Base-by-base conservation (phyloP, 441 rosid genomes). In the Bocquillonia castaneifolia region DNA sequence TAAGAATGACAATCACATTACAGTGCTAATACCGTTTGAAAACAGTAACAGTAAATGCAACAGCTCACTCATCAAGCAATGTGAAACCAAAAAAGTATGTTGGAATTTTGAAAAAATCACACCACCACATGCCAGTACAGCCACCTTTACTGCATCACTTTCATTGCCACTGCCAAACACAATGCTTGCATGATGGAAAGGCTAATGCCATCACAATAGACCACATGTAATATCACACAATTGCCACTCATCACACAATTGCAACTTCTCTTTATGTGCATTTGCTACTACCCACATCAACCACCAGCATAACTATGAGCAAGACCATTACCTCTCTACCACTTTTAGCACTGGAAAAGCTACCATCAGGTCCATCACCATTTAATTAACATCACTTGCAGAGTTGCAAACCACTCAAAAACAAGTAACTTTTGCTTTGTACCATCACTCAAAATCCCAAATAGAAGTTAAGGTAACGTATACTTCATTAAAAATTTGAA, bases 401-500 rank as follows among this genome's bases (percentile, higher is more conserved):
- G 32, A 25, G 4, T 22, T 40, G 15, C 44, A 25, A 40, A 42
- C 36, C 53, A 8, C 36, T 17, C 53, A 13, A 18, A 4, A 9
- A 36, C 28, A 10, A 20, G 28, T 6, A 32, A 31, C n/a, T 53
- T 47, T 12, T 40, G 28, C 31, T 20, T 25, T 20, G 34, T 22
- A 13, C 1, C 14, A 10, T 42, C 47, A 42, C 47, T 42, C 59
- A n/a, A 10, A 58, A n/a, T n/a, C 40, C 52, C 20, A 15, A 26
- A 62, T 15, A 57, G 36, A 13, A 31, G 39, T 22, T 69, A 51
- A 10, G 63, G 25, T 25, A 15, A 18, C 17, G 20, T 17, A 42
- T 20, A 53, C 36, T 25, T 72, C 36, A 50, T 58, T 20, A 20
- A 47, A 20, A 72, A 66, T 59, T 25, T 32, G 44, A 25, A 31